These are phyloP conservation scores for Chalciporus piperatus DNA, from an alignment of 768 basidiomycete species.

Conservation along the genomic window DNA sequence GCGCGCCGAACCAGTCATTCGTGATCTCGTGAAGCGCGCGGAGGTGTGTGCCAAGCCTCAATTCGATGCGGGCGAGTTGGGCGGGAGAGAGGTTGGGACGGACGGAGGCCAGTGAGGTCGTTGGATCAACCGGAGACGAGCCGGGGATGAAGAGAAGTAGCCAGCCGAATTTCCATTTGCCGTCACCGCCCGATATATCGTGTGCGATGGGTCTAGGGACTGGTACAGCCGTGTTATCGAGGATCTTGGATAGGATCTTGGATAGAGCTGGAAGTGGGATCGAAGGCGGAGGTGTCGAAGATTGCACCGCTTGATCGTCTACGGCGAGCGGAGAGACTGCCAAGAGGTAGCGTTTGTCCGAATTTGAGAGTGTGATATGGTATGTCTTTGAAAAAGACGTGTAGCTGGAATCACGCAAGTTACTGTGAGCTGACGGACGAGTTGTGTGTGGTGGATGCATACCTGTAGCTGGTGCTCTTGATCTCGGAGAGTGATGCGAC, in stretches of 20 bases:
- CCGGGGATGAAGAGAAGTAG: conserved; percentile 35
- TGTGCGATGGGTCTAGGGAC: conserved; percentile 44
- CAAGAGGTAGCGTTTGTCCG: conserved; percentile 27
- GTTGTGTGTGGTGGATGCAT: neutral
- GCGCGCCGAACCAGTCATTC: conserved; percentile 74
- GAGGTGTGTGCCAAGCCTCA: conserved; percentile 59
- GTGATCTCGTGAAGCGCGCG: conserved; percentile 67
- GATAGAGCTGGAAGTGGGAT: conserved; percentile 37
- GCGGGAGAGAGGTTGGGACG: conserved; percentile 32
- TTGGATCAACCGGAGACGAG: conserved; percentile 33
- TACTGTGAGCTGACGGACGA: neutral
- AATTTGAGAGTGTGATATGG: conserved; percentile 23
- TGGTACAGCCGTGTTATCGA: conserved; percentile 47
- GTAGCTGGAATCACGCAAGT: conserved; percentile 16
- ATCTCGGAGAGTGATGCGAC: conserved; percentile 23
- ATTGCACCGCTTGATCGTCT: conserved; percentile 5
- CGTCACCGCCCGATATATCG: conserved; percentile 37
- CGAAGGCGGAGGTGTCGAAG: conserved; percentile 1
- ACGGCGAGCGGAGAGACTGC: conserved; percentile 17
- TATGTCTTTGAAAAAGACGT: conserved; percentile 27
- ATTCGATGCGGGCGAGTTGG: conserved; percentile 48
- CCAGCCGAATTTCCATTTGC: conserved; percentile 24
- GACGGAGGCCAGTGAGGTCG: conserved; percentile 36
- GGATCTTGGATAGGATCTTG: conserved; percentile 41
- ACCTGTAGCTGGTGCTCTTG: conserved; percentile 32